Percentiles rank a stretch among this genome's conserved stretches.
Evolutionary conservation across 1,139 yeast genomes (phyloP).

Genomic region (Maudiozyma humilis): DNA sequence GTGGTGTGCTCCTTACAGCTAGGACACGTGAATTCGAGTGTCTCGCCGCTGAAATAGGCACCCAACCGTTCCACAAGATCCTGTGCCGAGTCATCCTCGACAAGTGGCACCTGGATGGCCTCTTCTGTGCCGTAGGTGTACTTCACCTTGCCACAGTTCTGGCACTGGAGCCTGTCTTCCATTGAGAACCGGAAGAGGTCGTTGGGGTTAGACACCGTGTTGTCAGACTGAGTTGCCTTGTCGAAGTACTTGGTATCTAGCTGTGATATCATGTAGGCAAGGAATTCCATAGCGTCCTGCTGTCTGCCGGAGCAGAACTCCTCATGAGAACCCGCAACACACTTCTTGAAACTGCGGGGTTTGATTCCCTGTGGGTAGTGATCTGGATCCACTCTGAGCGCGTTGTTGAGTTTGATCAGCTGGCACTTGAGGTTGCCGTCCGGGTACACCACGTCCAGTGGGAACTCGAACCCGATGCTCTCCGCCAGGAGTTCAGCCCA

Average conservation of each 20-base stretch:
- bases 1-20: conserved; percentile 37
- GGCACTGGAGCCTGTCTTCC: conserved; percentile 60
- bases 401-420: conserved; percentile 70
- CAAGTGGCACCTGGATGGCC: conserved; percentile 55
- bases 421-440: conserved; percentile 61
- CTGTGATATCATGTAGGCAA: conserved; percentile 56
- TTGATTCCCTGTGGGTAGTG: conserved; percentile 67
- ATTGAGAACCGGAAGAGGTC: conserved; percentile 54
- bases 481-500: conserved; percentile 18
- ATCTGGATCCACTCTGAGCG: conserved; percentile 51
- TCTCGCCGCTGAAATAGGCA: conserved; percentile 43
- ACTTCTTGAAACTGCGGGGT: conserved; percentile 65
- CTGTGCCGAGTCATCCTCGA: conserved; percentile 36
- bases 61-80: conserved; percentile 46
- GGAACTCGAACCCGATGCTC: conserved; percentile 25
- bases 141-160: conserved; percentile 53
- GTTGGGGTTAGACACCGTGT: conserved; percentile 35
- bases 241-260: conserved; percentile 40
- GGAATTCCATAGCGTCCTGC: conserved; percentile 91
- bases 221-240: conserved; percentile 17
- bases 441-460: conserved; percentile 42
- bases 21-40: conserved; percentile 62
- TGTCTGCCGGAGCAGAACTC: conserved; percentile 85
- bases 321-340: conserved; percentile 68
- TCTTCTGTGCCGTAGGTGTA: conserved; percentile 56